Evolutionary conservation across 345 rosid species (phyloP).

Genomic region (Eucalyptus guilfoylei): DNA sequence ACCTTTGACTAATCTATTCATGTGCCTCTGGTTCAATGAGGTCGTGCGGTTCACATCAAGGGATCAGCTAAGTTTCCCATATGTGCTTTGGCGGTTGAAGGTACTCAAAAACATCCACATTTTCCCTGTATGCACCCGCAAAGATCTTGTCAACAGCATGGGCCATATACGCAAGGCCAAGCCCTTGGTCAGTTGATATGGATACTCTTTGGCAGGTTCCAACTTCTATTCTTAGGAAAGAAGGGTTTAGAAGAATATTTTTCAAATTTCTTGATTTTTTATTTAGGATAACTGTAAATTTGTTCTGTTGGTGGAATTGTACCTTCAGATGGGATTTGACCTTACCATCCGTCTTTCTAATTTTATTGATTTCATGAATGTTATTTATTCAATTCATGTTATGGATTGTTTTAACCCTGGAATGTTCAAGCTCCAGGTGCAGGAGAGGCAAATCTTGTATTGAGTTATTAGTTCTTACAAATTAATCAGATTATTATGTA

Average conservation of each 20-base stretch:
- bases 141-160: constrained; percentile 87
- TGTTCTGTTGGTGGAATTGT: background rate
- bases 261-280: background rate
- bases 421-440: background rate
- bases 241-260: background rate
- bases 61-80: constrained; percentile 93
- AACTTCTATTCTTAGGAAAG: background rate
- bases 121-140: constrained; percentile 88
- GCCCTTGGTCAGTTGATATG: constrained; percentile 22
- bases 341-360: background rate
- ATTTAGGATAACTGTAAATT: background rate
- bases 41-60: constrained; percentile 88
- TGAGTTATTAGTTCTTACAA: background rate
- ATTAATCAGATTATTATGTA: background rate
- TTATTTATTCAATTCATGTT: background rate
- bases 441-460: background rate
- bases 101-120: constrained; percentile 56
- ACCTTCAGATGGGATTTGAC: background rate
- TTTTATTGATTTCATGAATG: background rate
- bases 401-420: background rate
- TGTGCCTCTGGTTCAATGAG: constrained; percentile 99
- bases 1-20: constrained; percentile 55
- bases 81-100: constrained; percentile 76
- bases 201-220: background rate
- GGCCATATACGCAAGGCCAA: constrained; percentile 88